A percentile compares a stretch with the other conserved stretches of the same genome.
Conservation (phyloP, 2,329 filamentous ascomycete genomes). For the Cladosporium phlei region DNA sequence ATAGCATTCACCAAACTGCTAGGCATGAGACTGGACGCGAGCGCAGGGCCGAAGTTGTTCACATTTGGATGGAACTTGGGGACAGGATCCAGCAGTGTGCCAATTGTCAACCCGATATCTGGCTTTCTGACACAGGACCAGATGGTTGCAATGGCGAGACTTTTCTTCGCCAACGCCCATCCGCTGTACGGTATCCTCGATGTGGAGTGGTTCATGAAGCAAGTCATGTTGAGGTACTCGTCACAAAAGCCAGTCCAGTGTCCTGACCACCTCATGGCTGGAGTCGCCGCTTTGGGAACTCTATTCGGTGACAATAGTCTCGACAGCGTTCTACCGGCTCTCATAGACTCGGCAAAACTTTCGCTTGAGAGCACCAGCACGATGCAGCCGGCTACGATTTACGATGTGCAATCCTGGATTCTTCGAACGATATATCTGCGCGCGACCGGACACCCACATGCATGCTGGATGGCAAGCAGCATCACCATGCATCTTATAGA, state of each 20-base stretch:
- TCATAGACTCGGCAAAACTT: slow-evolving; percentile 38
- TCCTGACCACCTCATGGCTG: slow-evolving; percentile 43
- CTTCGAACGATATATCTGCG: slow-evolving; percentile 52
- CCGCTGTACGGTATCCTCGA: slow-evolving; percentile 51
- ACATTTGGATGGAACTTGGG: slow-evolving; percentile 55
- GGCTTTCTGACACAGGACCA: slow-evolving; percentile 45
- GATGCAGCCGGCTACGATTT: slow-evolving; percentile 35
- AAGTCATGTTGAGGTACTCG: slow-evolving; percentile 24
- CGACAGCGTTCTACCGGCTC: slow-evolving; percentile 18
- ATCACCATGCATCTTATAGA: slow-evolving; percentile 56
- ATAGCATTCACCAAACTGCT: slow-evolving; percentile 53
- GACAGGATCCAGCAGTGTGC: slow-evolving; percentile 23
- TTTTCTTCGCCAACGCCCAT: slow-evolving; percentile 53
- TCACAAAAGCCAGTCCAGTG: slow-evolving; percentile 19
- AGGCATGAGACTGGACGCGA: slow-evolving; percentile 50
- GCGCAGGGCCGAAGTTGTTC: slow-evolving; percentile 49
- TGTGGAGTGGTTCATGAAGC: slow-evolving; percentile 24
- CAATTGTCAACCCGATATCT: slow-evolving; percentile 32
- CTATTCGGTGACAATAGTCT: slow-evolving; percentile 42
- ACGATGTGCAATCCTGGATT: slow-evolving; percentile 48
- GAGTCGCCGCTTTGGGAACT: slow-evolving; percentile 52
- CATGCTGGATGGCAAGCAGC: slow-evolving; percentile 55
- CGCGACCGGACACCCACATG: slow-evolving; percentile 50
- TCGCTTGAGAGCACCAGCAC: slow-evolving; percentile 40
- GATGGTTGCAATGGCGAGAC: slow-evolving; percentile 42